phyloP scores from a whole-genome alignment of 805 yeast species.

The Saccharomycopsis guyanensis region DNA sequence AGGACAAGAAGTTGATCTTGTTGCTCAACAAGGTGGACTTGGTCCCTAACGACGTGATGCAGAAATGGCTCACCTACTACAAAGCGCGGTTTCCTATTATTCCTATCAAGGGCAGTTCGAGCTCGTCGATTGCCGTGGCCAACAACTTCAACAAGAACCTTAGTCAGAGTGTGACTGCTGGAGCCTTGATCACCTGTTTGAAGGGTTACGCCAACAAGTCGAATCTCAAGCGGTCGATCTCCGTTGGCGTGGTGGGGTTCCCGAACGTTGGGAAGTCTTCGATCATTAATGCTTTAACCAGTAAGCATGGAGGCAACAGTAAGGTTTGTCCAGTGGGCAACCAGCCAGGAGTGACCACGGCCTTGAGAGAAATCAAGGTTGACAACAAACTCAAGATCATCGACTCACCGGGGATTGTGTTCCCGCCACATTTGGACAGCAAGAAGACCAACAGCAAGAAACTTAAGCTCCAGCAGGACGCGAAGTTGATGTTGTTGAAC shows the following conservation, averaged over 20 bases:
- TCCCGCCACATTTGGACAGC: conserved; percentile 56
- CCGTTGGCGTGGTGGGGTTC: conserved; percentile 94
- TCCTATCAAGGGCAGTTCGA: conserved; percentile 74
- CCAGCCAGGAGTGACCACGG: conserved; percentile 94
- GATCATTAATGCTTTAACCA: conserved; percentile 77
- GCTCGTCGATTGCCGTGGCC: conserved; percentile 37
- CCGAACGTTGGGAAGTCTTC: conserved; percentile 97
- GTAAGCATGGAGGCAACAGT: conserved; percentile 44
- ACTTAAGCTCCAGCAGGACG: conserved; percentile 60
- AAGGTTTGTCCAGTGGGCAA: conserved; percentile 88
- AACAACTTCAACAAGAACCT: conserved; percentile 62
- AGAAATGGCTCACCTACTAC: conserved; percentile 76
- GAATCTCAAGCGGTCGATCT: conserved; percentile 78
- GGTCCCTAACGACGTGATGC: conserved; percentile 76
- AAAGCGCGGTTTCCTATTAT: conserved; percentile 84
- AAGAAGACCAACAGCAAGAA: conserved; percentile 30
- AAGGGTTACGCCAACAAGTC: conserved; percentile 80
- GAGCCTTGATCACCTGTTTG: conserved; percentile 66
- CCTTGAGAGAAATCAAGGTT: conserved; percentile 84
- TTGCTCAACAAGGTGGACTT: conserved; percentile 89
- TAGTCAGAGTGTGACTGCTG: conserved; percentile 64
- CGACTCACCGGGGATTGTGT: conserved; percentile 97
- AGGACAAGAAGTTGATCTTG: conserved; percentile 68
- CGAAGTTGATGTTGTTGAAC: conserved; percentile 81
- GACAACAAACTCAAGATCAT: conserved; percentile 82